Conservation (phyloP, 106 monocot genomes). For the Alisma plantagoaquatica region DNA sequence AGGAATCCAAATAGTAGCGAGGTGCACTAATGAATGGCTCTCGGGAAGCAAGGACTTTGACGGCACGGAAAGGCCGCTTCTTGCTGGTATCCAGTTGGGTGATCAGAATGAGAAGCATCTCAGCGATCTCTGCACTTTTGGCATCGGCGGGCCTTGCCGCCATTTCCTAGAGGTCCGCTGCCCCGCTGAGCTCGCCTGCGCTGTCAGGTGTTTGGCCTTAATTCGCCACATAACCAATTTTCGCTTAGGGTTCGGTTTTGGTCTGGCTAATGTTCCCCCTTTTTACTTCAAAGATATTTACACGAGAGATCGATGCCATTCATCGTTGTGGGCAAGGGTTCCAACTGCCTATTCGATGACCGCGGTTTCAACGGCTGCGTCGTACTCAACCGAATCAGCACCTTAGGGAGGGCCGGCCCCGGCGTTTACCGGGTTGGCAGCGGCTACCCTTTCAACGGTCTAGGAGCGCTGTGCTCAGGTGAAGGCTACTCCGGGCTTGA, state of each 20-base stretch:
- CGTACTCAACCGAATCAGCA: constrained; percentile 16
- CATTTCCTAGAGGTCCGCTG: constrained; percentile 23
- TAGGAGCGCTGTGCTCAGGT: constrained; percentile 11
- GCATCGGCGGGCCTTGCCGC: constrained; percentile 33
- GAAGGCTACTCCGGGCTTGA: constrained; percentile 26
- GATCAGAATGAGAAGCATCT: constrained; percentile 8
- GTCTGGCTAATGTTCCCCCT: not conserved
- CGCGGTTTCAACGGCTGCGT: constrained; percentile 27
- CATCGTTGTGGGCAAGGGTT: constrained; percentile 17
- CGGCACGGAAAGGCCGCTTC: no score
- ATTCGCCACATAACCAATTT: not conserved
- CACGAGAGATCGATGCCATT: not conserved
- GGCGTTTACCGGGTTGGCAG: constrained; percentile 26
- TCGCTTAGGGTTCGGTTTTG: not conserved
- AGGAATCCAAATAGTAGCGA: no score
- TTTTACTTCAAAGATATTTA: constrained; percentile 5
- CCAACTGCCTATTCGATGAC: constrained; percentile 36
- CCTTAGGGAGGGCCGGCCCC: constrained; percentile 5
- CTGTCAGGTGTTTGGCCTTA: constrained; percentile 9
- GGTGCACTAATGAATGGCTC: no score
- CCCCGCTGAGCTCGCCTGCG: constrained; percentile 12
- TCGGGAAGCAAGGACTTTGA: no score
- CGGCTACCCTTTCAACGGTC: constrained; percentile 18
- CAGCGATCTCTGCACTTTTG: constrained; percentile 23
- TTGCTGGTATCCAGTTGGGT: no score